A percentile compares a stretch with the other conserved stretches of the same genome.
phyloP scores from a whole-genome alignment of 495 filamentous ascomycete genomes.

The Aspergillus sclerotioniger region DNA sequence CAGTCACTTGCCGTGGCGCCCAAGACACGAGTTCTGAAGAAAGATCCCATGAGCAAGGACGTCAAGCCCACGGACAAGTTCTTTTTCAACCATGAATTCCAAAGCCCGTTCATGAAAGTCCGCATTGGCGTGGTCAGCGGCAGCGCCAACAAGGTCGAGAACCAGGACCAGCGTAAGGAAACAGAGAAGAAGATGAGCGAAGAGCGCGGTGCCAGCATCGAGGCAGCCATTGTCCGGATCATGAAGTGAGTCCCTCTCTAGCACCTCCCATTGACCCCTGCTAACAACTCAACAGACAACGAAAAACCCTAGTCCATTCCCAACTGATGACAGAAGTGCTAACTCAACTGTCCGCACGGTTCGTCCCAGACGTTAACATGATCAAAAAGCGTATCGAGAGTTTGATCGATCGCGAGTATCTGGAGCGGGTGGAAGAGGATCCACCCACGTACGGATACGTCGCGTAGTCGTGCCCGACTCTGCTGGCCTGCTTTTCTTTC shows the following conservation, averaged over 20 bases:
- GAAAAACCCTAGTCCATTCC: slow-evolving; percentile 77
- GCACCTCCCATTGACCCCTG: background rate
- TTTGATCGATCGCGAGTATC: slow-evolving; percentile 86
- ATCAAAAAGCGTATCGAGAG: slow-evolving; percentile 95
- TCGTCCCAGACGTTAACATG: slow-evolving; percentile 85
- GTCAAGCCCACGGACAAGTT: slow-evolving; percentile 81
- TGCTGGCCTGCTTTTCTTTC: slow-evolving; percentile 5
- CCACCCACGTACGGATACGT: slow-evolving; percentile 75
- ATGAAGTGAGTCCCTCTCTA: slow-evolving; percentile 73
- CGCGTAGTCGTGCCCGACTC: slow-evolving; percentile 41
- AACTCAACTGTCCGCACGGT: slow-evolving; percentile 70
- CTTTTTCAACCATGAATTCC: slow-evolving; percentile 79
- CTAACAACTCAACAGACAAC: slow-evolving; percentile 61
- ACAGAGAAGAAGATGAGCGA: slow-evolving; percentile 88
- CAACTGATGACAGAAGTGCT: slow-evolving; percentile 85
- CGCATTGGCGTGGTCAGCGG: slow-evolving; percentile 73
- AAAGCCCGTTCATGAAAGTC: slow-evolving; percentile 78
- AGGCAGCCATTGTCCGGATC: slow-evolving; percentile 88
- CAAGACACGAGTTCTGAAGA: slow-evolving; percentile 77
- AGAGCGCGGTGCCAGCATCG: slow-evolving; percentile 71
- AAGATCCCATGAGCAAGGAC: slow-evolving; percentile 79
- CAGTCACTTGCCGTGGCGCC: slow-evolving; percentile 83
- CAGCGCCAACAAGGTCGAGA: slow-evolving; percentile 78
- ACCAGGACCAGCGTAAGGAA: slow-evolving; percentile 74
- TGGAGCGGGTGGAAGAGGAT: slow-evolving; percentile 80